These are phyloP conservation scores for Macrophomina tecta DNA, from an alignment of 2,329 filamentous ascomycete species.

Conservation along the genomic window DNA sequence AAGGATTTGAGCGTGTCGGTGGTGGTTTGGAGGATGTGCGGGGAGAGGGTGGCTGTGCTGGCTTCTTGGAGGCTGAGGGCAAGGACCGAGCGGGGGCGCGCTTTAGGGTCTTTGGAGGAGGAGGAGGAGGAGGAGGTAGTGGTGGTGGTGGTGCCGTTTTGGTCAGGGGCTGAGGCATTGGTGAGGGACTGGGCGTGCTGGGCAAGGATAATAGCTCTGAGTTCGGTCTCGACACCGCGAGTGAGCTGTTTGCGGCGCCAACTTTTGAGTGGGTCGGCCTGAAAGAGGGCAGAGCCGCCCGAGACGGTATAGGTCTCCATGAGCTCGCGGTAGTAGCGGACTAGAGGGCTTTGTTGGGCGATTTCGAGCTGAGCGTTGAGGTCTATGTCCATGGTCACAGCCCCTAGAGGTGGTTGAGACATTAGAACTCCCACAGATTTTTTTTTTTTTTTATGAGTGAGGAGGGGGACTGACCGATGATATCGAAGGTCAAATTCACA, in stretches of 20 bases:
- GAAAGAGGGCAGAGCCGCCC: background rate
- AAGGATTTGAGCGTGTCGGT: constrained; percentile 37
- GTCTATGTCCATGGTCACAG: constrained; percentile 19
- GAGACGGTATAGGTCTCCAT: constrained; percentile 14
- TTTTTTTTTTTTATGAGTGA: rapidly evolving
- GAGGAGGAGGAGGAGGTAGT: background rate
- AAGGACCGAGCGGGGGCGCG: constrained; percentile 17
- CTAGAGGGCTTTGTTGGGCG: constrained; percentile 5
- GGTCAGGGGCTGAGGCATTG: background rate
- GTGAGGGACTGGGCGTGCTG: constrained; percentile 29
- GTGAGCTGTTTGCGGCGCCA: constrained; percentile 28
- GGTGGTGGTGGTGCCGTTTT: background rate
- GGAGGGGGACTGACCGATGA: constrained; percentile 5
- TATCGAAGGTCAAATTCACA: constrained; percentile 26
- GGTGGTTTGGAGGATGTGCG: constrained; percentile 28
- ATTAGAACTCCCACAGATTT: background rate
- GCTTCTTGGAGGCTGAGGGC: constrained; percentile 13
- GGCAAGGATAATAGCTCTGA: constrained; percentile 33
- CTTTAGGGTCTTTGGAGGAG: background rate
- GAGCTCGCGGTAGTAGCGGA: constrained; percentile 29
- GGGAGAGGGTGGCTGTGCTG: constrained; percentile 26
- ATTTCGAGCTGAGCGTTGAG: constrained; percentile 12
- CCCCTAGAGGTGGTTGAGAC: background rate
- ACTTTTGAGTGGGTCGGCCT: background rate
- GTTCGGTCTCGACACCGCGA: constrained; percentile 26